Base-by-base conservation (phyloP, 129 eudicot genomes). In the Tagetes erecta region DNA sequence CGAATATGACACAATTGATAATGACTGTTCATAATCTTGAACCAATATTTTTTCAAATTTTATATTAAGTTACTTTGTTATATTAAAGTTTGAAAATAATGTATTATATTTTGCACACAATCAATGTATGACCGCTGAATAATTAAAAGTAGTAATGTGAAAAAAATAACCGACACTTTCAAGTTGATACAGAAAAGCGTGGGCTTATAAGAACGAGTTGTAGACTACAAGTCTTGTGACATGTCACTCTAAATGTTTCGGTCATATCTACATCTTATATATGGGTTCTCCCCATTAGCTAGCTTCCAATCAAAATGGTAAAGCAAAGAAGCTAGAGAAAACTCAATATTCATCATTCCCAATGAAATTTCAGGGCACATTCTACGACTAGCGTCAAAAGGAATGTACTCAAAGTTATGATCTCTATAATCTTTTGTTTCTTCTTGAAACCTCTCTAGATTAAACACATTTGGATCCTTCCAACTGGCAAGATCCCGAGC, bases 231-330 rank as follows among this genome's bases (percentile, higher is more conserved):
- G 45, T 70, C 67, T 79, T 64, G 67, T 76, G 67, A 20, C 67
- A 67, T 78, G 73, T 82, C 57, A 64, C 58, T 35, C 86, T 76
- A 60, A 40, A 67, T 0, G 72, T 74, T 78, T 78, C 83, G n/a
- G 27, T 58, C 69, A 69, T 68, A 71, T 79, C 83, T 13, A 74
- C 13, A 74, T 70, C 72, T 74, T 20, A 20, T 20, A 20, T 53
- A 12, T 0, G 72, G 78, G 60, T 75, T 79, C 70, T 45, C 72
- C 4, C 73, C 81, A 20, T 20, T 20, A 20, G 27, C 27, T 20
- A 20, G 27, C 27, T 20, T 20, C 27, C 27, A 20, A 20, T 20
- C 27, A 20, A 20, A 20, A 20, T 20, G 27, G 27, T 20, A 20
- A 20, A 20, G 27, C 27, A 20, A 20, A 20, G 27, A 20, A 20